A percentile compares a stretch with the other conserved stretches of the same genome.
Conservation (phyloP, 768 basidiomycete species). For the Trametes cingulata region DNA sequence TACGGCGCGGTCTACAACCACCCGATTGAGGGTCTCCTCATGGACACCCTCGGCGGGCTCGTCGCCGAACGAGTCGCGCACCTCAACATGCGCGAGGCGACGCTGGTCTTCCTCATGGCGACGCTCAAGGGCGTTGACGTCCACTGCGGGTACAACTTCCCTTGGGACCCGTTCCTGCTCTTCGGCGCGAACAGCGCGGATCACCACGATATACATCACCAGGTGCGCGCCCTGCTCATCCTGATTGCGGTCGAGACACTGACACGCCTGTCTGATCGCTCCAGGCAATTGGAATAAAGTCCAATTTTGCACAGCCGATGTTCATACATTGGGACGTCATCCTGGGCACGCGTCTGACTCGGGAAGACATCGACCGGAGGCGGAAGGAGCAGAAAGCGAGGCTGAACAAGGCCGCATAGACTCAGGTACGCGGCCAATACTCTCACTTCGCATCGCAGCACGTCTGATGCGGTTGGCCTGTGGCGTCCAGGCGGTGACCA, state of each 20-base stretch:
- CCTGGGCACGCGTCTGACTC: conserved; percentile 81
- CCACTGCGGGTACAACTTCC: conserved; percentile 88
- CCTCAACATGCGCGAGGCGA: conserved; percentile 81
- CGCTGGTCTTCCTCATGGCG: conserved; percentile 78
- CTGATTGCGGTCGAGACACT: too few species aligned
- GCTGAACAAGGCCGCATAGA: neutral
- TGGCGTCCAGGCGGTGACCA: too few species aligned
- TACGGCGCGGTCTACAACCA: conserved; percentile 99
- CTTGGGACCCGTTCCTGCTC: conserved; percentile 90
- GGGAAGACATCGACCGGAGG: conserved; percentile 60
- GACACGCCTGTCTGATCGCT: neutral
- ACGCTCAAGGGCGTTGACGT: conserved; percentile 94
- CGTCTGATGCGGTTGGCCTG: too few species aligned
- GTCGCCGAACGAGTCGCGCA: conserved; percentile 73
- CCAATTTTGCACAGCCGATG: conserved; percentile 94
- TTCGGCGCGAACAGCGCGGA: conserved; percentile 88
- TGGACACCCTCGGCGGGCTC: conserved; percentile 81
- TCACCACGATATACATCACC: conserved; percentile 98
- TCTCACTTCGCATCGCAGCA: too few species aligned
- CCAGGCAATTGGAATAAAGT: conserved; percentile 83
- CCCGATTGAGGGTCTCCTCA: conserved; percentile 88
- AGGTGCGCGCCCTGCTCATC: conserved; percentile 48
- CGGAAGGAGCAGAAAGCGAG: conserved; percentile 20
- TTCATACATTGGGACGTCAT: conserved; percentile 92
- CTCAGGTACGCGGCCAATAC: too few species aligned